phyloP scores from a whole-genome alignment of 768 basidiomycete genomes.

The Hypsizygus marmoreus region DNA sequence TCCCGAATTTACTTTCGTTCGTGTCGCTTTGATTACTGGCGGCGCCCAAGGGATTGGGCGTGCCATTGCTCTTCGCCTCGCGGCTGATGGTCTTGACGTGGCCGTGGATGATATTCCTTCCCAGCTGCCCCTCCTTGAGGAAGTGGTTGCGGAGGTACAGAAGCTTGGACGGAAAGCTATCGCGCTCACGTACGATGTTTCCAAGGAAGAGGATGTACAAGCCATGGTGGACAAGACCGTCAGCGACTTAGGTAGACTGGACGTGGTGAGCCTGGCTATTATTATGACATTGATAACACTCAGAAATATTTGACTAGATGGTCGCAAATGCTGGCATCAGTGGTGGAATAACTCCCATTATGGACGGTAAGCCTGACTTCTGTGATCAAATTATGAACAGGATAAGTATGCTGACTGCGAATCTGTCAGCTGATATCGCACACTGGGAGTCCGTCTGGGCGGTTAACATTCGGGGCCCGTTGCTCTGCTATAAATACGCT shows the following conservation, averaged over 20 bases:
- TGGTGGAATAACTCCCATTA: constrained; percentile 10
- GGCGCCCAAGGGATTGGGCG: constrained; percentile 35
- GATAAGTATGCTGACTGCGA: background rate
- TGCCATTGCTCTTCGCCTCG: constrained; percentile 33
- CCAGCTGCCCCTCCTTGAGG: constrained; percentile 19
- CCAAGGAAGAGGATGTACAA: constrained; percentile 28
- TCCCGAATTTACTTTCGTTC: background rate
- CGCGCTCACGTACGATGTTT: constrained; percentile 25
- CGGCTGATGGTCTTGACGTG: constrained; percentile 32
- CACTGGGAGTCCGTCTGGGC: constrained; percentile 8
- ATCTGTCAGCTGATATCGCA: constrained; percentile 12
- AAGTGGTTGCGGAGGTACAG: constrained; percentile 27
- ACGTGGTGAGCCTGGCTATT: constrained; percentile 23
- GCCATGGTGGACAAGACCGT: constrained; percentile 26
- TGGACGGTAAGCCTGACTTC: constrained; percentile 18
- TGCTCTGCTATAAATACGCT: constrained; percentile 16
- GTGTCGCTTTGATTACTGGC: constrained; percentile 32
- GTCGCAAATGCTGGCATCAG: constrained; percentile 47
- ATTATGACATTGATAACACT: background rate
- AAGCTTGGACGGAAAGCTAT: constrained; percentile 19
- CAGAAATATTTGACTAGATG: constrained; percentile 33
- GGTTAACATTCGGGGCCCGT: constrained; percentile 7
- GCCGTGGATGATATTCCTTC: constrained; percentile 28
- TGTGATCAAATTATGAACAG: background rate
- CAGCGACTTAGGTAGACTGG: constrained; percentile 22